phyloP scores from a whole-genome alignment of 805 yeast genomes.

The Kockiozyma suomiensis region DNA sequence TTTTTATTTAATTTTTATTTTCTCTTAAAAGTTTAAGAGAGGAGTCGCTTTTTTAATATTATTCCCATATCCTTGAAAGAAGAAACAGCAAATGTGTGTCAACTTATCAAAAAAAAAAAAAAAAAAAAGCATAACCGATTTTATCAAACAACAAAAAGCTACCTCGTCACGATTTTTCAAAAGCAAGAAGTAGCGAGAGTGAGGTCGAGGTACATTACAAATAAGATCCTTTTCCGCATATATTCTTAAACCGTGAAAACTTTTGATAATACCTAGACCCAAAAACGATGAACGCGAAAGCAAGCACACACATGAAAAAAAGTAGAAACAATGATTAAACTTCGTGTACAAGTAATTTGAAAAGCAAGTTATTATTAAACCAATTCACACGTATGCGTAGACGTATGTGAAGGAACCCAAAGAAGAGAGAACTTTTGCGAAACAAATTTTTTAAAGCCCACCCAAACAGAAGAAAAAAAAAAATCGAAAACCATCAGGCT shows the following conservation, averaged over 20 bases:
- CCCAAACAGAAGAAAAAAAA: neutral
- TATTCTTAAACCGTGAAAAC: neutral
- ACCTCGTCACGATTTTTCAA: neutral
- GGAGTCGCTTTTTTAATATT: no score
- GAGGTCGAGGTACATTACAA: conserved; percentile 1
- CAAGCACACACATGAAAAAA: neutral
- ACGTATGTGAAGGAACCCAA: neutral
- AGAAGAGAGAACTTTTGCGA: neutral
- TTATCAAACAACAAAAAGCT: neutral
- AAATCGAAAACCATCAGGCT: conserved; percentile 1
- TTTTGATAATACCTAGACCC: conserved; percentile 15
- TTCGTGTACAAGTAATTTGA: no score
- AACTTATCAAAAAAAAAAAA: neutral
- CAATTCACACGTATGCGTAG: neutral
- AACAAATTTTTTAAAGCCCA: neutral
- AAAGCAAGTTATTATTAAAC: neutral
- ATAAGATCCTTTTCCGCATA: neutral
- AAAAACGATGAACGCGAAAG: neutral
- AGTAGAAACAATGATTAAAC: neutral
- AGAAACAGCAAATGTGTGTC: neutral
- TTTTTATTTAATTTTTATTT: no score
- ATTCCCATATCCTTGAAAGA: neutral
- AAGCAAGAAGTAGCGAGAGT: no score
- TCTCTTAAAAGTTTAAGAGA: no score
- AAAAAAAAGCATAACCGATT: neutral